Evolutionary conservation across 495 filamentous ascomycete species (phyloP), one percentile per base, ranked within the genome.

Genomic region (Glonium stellatum): DNA sequence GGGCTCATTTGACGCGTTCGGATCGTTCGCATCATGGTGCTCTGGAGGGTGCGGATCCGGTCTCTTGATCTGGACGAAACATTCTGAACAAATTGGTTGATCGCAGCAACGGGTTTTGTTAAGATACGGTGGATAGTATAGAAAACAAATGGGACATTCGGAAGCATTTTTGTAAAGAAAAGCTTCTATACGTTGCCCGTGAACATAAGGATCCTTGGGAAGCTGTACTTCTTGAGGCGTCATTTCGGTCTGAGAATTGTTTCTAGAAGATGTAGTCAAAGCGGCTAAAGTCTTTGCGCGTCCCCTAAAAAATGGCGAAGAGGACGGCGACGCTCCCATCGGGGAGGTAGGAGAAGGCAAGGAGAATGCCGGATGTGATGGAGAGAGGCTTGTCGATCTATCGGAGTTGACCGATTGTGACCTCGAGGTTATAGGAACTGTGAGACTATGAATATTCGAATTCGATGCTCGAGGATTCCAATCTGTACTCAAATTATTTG

Each of bases 1-100:
- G 18, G 62, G 60, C 41, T 63, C 63, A 37, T 55, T 21, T 15
- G 62, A 39, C 60, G 76, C 63, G 72, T 82, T 74, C 64, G 79
- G 57, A 54, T 82, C 73, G 60, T 23, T 55, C 8, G 81, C 70
- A 47, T 84, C 72, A 63, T 87, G 84, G 54, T 95, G 90, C 71
- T 98, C 93, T 11, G 93, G 93, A 44, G 89, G 86, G 74, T 98
- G 93, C 13, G 93, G 93, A 67, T 98, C 93, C 9, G 92, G 89
- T 23, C 93, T 83, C 76, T 96, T 98, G 70, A 98, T 98, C 70
- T 98, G 93, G 9, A 98, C 95, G 67, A 98, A 98, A 71, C 93
- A 98, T 75, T 98, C 93, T 49, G 93, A 97, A 76, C 93, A 98
- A 58, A 98, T 97, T 5, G 90, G 80, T 70, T 98, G 93, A 67